phyloP scores from a whole-genome alignment of 2,329 filamentous ascomycete genomes.

The Drechslerella dactyloides region DNA sequence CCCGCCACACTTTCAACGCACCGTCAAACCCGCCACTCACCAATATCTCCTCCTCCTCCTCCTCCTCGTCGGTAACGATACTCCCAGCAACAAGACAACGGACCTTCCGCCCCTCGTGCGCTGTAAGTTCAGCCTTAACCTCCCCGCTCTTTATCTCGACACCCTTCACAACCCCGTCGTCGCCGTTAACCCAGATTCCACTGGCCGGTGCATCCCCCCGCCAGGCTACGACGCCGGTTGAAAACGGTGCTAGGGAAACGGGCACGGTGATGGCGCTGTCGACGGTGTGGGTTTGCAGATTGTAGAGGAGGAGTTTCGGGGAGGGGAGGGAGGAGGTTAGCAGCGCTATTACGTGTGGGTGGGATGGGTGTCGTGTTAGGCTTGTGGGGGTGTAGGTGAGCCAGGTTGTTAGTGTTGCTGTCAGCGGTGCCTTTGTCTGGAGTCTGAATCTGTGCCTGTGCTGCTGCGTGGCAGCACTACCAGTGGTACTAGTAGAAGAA shows the following conservation, averaged over 20 bases:
- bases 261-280: slow-evolving; percentile 67
- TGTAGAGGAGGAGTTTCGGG: slow-evolving; percentile 69
- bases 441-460: slow-evolving; percentile 14
- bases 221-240: slow-evolving; percentile 69
- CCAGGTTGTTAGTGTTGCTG: slow-evolving; percentile 65
- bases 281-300: slow-evolving; percentile 68
- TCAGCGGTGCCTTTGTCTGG: slow-evolving; percentile 22
- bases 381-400: slow-evolving; percentile 68
- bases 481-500: background rate
- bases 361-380: slow-evolving; percentile 64
- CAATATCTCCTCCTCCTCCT: slow-evolving; percentile 61
- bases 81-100: slow-evolving; percentile 65
- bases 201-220: slow-evolving; percentile 64
- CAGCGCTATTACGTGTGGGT: slow-evolving; percentile 65
- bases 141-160: slow-evolving; percentile 68
- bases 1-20: slow-evolving; percentile 66
- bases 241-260: slow-evolving; percentile 68
- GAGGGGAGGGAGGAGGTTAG: slow-evolving; percentile 68
- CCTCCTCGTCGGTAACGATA: slow-evolving; percentile 61
- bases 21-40: slow-evolving; percentile 71
- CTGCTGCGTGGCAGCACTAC: background rate
- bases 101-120: slow-evolving; percentile 61
- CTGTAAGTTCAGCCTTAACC: slow-evolving; percentile 62
- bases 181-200: slow-evolving; percentile 70
- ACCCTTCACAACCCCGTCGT: slow-evolving; percentile 68